Evolutionary conservation across 352 stramenopile species (phyloP), one percentile per base, ranked within the genome.

Genomic region (Pythium scleroteichum): DNA sequence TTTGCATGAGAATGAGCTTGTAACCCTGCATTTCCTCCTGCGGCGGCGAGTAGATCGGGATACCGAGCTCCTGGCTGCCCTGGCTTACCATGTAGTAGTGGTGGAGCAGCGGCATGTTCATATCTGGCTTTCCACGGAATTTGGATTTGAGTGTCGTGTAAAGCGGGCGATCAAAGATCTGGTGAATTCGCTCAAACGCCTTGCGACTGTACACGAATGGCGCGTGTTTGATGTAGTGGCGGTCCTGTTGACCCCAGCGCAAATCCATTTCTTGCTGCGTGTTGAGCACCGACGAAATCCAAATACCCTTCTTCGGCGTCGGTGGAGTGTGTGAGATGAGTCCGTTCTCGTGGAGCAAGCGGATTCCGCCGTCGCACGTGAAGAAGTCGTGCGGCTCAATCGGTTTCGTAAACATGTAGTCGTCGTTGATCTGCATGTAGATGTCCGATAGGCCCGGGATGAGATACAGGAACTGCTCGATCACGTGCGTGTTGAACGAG

Each of bases 371-470:
- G 59, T 94, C 83, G 62, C 87, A 96, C 27, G 87, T 87, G 72
- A 96, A 96, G 59, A 94, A 88, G 61, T 90, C 81, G 44, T 94
- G 78, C 8, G 87, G 87, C 14, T 69, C 67, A 38, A 96, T 85
- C 35, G 80, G 80, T 62, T 91, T 88, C 39, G 81, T 86, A 62
- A 96, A 96, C 45, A 96, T 68, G 64, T 94, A 96, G 73, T 96
- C 87, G 66, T 96, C 87, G 65, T 96, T 96, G 53, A 96, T 73
- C 58, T 96, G 85, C 73, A 96, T 94, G 68, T 85, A 96, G 44
- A 92, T 85, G 56, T 96, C 87, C 46, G 87, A 92, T 23, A 96
- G 74, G 0, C 83, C 87, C 2, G 87, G 87, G 51, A 96, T 94
- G 17, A 80, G 56, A 62, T 96, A 89, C 53, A 96, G 59, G 59